These are phyloP conservation scores for Powellomyces hirtus DNA, from an alignment of 192 early-diverging fungal species.

Conservation along the genomic window DNA sequence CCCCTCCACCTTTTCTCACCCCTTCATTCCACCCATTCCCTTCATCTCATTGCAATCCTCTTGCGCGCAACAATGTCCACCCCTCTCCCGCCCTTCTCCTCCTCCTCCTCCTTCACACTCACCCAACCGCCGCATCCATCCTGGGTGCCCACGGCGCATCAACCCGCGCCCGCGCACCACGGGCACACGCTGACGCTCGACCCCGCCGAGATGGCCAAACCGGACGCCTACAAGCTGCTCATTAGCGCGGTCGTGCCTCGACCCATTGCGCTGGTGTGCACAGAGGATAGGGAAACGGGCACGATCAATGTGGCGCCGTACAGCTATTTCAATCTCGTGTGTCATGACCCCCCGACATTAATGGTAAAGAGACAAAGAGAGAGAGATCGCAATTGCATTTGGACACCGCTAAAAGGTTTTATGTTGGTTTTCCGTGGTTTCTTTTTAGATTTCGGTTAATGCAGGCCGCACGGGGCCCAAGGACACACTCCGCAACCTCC, in stretches of 20 bases:
- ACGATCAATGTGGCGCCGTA: slow-evolving; percentile 46
- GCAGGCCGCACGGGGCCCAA: slow-evolving; percentile 34
- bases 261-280: slow-evolving; percentile 50
- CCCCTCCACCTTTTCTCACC: too few species aligned
- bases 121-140: slow-evolving; percentile 26
- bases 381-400: neutral
- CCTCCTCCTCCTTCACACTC: slow-evolving; percentile 17
- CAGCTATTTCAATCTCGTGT: slow-evolving; percentile 45
- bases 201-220: slow-evolving; percentile 16
- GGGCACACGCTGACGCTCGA: slow-evolving; percentile 31
- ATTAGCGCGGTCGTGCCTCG: slow-evolving; percentile 50
- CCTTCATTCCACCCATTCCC: too few species aligned
- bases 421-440: neutral
- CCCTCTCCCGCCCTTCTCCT: slow-evolving; percentile 12
- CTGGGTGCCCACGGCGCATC: slow-evolving; percentile 22
- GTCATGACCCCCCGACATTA: slow-evolving; percentile 47
- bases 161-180: slow-evolving; percentile 18
- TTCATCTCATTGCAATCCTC: too few species aligned
- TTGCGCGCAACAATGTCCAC: neutral
- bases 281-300: slow-evolving; percentile 15
- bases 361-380: slow-evolving; percentile 24
- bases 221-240: slow-evolving; percentile 44
- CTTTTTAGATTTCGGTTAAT: slow-evolving; percentile 27
- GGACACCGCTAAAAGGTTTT: neutral
- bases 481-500: slow-evolving; percentile 49